Evolutionary conservation across 805 yeast species (phyloP).

Genomic region (Huiozyma naganishii): DNA sequence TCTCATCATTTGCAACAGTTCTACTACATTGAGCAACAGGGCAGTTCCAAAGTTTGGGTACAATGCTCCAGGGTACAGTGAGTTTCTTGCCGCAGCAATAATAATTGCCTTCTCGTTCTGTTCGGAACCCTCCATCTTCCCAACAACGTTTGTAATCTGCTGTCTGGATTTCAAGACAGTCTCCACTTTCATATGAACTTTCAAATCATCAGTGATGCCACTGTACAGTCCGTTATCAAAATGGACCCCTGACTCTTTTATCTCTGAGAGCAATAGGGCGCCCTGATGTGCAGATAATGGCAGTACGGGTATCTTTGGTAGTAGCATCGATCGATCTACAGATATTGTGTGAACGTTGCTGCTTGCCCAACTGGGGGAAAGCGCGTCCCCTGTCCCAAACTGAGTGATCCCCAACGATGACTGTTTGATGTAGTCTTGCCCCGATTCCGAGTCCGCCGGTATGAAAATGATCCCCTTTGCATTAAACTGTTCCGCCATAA

Average conservation of each 20-base stretch:
- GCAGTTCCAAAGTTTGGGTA: slow-evolving; percentile 66
- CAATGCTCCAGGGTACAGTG: slow-evolving; percentile 60
- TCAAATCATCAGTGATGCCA: slow-evolving; percentile 11
- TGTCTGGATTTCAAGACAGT: slow-evolving; percentile 44
- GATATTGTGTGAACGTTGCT: slow-evolving; percentile 35
- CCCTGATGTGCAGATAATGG: slow-evolving; percentile 71
- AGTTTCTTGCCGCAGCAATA: slow-evolving; percentile 73
- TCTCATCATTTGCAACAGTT: slow-evolving; percentile 53
- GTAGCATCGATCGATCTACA: slow-evolving; percentile 36
- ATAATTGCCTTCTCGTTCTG: slow-evolving; percentile 60
- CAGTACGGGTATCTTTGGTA: slow-evolving; percentile 63
- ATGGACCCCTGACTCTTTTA: slow-evolving; percentile 17
- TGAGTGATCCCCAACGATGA: slow-evolving; percentile 45
- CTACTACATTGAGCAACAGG: slow-evolving; percentile 54
- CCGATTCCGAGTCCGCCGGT: slow-evolving; percentile 29
- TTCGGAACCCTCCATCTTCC: slow-evolving; percentile 70
- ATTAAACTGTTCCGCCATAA: slow-evolving; percentile 43
- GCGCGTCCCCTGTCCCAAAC: slow-evolving; percentile 61
- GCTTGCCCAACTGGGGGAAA: slow-evolving; percentile 56
- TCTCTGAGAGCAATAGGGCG: slow-evolving; percentile 24
- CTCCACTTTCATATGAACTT: slow-evolving; percentile 25
- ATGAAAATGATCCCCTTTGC: slow-evolving; percentile 61
- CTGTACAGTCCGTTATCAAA: slow-evolving; percentile 10
- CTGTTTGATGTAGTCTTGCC: slow-evolving; percentile 19
- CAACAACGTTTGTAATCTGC: slow-evolving; percentile 65